Conservation (phyloP, 345 rosid species). For the Cochlearia excelsa region DNA sequence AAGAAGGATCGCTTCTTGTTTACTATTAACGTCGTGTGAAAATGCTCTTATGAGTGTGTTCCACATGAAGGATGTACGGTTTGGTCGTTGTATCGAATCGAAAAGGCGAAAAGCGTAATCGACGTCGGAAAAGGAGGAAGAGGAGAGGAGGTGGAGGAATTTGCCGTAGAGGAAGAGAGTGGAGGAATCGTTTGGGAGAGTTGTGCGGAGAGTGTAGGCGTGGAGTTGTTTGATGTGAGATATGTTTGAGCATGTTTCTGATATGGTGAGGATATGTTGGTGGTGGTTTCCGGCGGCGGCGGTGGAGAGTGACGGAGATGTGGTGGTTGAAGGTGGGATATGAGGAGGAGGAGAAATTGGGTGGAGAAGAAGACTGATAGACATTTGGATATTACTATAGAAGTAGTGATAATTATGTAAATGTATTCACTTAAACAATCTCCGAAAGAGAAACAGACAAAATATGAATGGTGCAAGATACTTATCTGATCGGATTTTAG, state of each 20-base stretch:
- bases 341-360: constrained; percentile 39
- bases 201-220: constrained; percentile 63
- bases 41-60: constrained; percentile 76
- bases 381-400: constrained; percentile 14
- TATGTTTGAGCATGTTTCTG: constrained; percentile 49
- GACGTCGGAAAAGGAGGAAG: constrained; percentile 42
- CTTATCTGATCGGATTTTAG: no score
- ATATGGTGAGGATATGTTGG: constrained; percentile 41
- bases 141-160: constrained; percentile 46
- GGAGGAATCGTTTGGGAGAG: constrained; percentile 38
- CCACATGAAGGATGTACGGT: constrained; percentile 76
- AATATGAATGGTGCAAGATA: no score
- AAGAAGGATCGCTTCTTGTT: constrained; percentile 53
- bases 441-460: no score
- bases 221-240: constrained; percentile 68
- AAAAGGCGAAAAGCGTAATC: constrained; percentile 55
- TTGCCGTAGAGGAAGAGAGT: constrained; percentile 54
- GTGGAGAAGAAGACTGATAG: constrained; percentile 33
- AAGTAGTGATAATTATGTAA: no score
- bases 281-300: constrained; percentile 34
- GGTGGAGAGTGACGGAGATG: constrained; percentile 15
- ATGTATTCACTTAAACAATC: no score
- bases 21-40: constrained; percentile 46
- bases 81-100: constrained; percentile 34
- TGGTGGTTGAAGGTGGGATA: constrained; percentile 26